Evolutionary conservation across 2,329 filamentous ascomycete species (phyloP).

Genomic region (Alternaria hordeiaustralica): DNA sequence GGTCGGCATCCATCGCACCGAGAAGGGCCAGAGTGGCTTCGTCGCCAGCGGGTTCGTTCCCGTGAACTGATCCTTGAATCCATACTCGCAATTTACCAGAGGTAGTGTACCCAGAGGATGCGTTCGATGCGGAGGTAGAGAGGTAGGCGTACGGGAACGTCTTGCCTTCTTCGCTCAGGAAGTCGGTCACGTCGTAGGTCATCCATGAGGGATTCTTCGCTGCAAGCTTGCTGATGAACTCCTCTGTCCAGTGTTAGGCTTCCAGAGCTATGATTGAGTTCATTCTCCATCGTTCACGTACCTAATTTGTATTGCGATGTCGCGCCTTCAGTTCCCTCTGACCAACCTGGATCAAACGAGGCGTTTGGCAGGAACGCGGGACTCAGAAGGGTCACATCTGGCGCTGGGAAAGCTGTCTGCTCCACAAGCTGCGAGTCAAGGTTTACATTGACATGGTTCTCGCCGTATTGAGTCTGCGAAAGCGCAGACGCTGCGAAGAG

Average conservation of each 20-base stretch:
- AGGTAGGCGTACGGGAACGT: constrained; percentile 42
- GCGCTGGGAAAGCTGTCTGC: constrained; percentile 42
- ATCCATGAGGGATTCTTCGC: constrained; percentile 43
- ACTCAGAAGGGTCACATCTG: constrained; percentile 38
- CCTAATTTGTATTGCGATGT: constrained; percentile 34
- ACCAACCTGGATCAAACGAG: constrained; percentile 36
- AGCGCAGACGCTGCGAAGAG: constrained; percentile 21
- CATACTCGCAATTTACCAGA: constrained; percentile 44
- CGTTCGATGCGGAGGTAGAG: constrained; percentile 19
- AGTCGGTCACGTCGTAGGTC: constrained; percentile 33
- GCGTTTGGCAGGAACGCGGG: constrained; percentile 41
- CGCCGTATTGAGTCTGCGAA: constrained; percentile 39
- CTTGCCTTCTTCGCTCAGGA: constrained; percentile 43
- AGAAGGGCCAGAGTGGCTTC: constrained; percentile 45
- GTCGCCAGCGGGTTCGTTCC: constrained; percentile 49
- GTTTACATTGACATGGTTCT: constrained; percentile 36
- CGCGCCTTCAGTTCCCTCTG: constrained; percentile 40
- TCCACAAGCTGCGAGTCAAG: constrained; percentile 43
- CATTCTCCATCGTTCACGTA: background rate
- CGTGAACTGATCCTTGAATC: constrained; percentile 47
- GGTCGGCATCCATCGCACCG: constrained; percentile 44
- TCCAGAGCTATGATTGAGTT: background rate
- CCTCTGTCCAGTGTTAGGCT: constrained; percentile 10
- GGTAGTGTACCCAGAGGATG: background rate
- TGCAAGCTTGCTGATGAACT: constrained; percentile 36